These are phyloP conservation scores for Lachnellula arida DNA, from an alignment of 2,329 filamentous ascomycete genomes.

Conservation along the genomic window DNA sequence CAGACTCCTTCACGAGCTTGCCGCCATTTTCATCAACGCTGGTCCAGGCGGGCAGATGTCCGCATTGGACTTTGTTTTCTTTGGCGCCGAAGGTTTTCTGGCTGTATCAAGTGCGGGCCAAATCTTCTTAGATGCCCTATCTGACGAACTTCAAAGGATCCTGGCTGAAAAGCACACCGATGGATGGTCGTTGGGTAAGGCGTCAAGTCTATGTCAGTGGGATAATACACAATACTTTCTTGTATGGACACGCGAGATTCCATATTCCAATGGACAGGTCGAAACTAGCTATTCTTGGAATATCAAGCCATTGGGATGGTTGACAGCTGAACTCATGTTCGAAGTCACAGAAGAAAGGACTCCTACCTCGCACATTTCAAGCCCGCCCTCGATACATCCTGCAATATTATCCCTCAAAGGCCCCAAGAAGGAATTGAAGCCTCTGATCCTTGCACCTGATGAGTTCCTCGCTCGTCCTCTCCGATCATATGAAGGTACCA, in stretches of 20 bases:
- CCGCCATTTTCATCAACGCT: neutral
- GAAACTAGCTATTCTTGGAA: neutral
- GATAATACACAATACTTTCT: neutral
- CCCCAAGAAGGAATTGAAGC: neutral
- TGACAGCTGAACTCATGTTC: neutral
- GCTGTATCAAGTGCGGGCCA: neutral
- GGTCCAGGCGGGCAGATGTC: neutral
- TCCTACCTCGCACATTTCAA: neutral
- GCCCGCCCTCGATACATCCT: neutral
- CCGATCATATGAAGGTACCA: neutral
- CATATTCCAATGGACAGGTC: neutral
- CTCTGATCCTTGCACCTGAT: neutral
- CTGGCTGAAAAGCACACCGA: neutral
- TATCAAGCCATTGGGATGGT: neutral
- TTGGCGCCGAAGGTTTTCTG: neutral
- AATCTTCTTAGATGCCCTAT: neutral
- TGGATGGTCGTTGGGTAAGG: neutral
- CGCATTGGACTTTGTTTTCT: neutral
- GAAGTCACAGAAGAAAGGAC: neutral
- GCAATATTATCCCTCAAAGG: neutral
- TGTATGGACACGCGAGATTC: neutral
- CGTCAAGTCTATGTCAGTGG: neutral
- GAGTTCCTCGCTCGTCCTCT: neutral
- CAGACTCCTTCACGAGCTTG: neutral
- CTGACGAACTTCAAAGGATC: neutral